Base-by-base conservation (phyloP, 495 filamentous ascomycete genomes). In the Aspergillus sclerotioniger region DNA sequence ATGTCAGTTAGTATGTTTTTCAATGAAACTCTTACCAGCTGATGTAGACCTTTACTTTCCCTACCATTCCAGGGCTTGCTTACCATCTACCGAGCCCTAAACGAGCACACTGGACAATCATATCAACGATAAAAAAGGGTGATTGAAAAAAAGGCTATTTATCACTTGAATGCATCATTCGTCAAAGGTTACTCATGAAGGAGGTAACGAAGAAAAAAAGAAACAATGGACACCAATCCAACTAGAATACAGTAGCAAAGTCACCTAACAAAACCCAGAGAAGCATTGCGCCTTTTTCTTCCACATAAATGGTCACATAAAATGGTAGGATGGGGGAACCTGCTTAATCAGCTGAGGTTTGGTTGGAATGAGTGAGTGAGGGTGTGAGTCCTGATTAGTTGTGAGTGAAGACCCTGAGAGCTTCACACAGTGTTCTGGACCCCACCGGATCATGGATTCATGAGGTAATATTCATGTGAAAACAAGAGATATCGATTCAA, bases 141-240 rank as follows among this genome's bases (percentile, higher is more conserved):
- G 32, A 54, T 20, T 44, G 32, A 25, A 25, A 25, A 25, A 52
- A 46, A 52, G 1, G 48, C 28, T 58, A 53, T 48, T 58, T 47
- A 32, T 45, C 39, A 58, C 41, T 53, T n/a, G 41, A 53, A 48
- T 35, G 53, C 41, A 58, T 53, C 46, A 53, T 53, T 49, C 54
- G 29, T 63, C 32, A 65, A 65, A 32, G 62, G 32, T 44, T 31
- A 29, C 43, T 51, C 39, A 48, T 39, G 28, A 54, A 59, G 46
- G 20, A n/a, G n/a, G n/a, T n/a, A n/a, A n/a, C n/a, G 8, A 8
- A n/a, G 35, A 25, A 12, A 13, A 54, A 15, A 21, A 21, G 31
- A 29, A 51, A 57, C 54, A 13, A 2, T 19, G 45, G 21, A 33
- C 17, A 39, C 47, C 12, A n/a, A 41, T 15, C 37, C 37, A 41